phyloP scores from a whole-genome alignment of 805 yeast genomes.

The Candida pseudofarinosa region DNA sequence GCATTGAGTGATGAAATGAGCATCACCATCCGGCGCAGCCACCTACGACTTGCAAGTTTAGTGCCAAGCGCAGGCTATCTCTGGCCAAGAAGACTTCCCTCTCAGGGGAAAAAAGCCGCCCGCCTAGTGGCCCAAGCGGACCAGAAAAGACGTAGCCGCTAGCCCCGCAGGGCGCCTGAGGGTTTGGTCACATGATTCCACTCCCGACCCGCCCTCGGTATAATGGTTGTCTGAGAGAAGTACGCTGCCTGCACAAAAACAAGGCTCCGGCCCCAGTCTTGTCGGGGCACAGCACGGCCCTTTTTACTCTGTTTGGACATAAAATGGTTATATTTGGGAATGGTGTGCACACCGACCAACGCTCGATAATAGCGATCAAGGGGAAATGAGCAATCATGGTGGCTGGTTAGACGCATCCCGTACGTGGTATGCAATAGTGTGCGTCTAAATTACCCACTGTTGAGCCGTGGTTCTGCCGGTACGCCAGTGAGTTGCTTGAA shows the following conservation, averaged over 20 bases:
- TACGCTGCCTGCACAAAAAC: constrained; percentile 5
- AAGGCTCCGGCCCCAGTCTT: not conserved
- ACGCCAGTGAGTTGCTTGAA: not conserved
- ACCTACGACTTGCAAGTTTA: no score
- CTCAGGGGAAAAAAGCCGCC: no score
- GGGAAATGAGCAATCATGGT: not conserved
- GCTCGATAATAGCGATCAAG: not conserved
- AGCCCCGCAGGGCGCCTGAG: no score
- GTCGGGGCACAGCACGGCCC: not conserved
- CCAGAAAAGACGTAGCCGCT: no score
- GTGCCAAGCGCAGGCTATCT: no score
- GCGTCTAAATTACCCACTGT: not conserved
- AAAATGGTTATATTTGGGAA: not conserved
- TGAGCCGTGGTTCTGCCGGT: not conserved
- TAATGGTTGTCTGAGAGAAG: not conserved
- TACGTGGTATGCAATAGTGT: not conserved
- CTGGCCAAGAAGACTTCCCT: no score
- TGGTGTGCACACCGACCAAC: not conserved
- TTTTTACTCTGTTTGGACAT: not conserved
- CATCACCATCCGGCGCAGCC: not conserved
- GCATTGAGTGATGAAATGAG: not conserved
- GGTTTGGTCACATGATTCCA: no score
- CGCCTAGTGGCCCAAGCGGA: no score
- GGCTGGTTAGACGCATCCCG: not conserved
- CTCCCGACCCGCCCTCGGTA: not conserved